phyloP scores from a whole-genome alignment of 148 eudicot species.

The Drosera capensis region DNA sequence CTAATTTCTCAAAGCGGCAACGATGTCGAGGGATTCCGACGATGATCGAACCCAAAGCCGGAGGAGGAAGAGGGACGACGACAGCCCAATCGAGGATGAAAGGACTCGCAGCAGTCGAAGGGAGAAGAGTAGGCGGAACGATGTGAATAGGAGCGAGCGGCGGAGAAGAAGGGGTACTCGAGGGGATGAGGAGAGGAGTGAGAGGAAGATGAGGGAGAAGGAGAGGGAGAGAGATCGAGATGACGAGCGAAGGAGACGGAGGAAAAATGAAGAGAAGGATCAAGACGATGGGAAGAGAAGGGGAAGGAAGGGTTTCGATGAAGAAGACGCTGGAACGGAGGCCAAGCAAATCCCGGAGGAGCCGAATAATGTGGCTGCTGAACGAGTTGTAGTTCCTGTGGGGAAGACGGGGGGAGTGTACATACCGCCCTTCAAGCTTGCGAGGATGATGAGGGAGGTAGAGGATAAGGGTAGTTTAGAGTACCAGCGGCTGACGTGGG shows the following conservation, averaged over 20 bases:
- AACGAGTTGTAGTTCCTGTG: slow-evolving; percentile 15
- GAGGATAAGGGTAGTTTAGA: slow-evolving; percentile 72
- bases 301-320: background rate
- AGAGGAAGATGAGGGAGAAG: background rate
- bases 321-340: background rate
- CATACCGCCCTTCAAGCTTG: slow-evolving; percentile 74
- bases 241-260: background rate
- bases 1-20: too few relatives aligned
- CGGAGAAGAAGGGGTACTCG: background rate
- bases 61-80: too few relatives aligned
- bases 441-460: slow-evolving; percentile 74
- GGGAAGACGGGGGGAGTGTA: slow-evolving; percentile 85
- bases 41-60: too few relatives aligned
- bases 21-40: too few relatives aligned
- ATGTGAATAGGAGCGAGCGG: too few relatives aligned
- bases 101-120: too few relatives aligned
- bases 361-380: background rate
- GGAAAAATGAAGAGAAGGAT: background rate
- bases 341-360: background rate
- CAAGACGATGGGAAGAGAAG: background rate
- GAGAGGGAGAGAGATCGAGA: background rate
- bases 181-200: background rate
- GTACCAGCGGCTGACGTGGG: slow-evolving; percentile 87
- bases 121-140: too few relatives aligned
- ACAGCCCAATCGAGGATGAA: too few relatives aligned